A percentile compares a stretch with the other conserved stretches of the same genome.
Conservation (phyloP, 345 rosid genomes). For the Combretum micranthum region DNA sequence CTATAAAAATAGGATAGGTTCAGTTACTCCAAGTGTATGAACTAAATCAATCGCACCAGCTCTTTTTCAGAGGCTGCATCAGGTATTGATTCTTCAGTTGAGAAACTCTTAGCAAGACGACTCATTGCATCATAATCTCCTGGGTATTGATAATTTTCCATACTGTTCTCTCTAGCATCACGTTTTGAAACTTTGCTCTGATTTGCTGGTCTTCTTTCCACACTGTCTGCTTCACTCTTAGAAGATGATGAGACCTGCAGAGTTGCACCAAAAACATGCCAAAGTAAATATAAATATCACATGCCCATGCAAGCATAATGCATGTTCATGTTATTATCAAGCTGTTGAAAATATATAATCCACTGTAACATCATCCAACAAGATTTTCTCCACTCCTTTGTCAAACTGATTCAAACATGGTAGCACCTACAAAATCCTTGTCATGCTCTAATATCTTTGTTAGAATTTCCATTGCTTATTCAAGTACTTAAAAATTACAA, state of each 20-base stretch:
- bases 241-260: slow-evolving; percentile 14
- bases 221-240: slow-evolving; percentile 16
- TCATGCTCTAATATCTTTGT: no score
- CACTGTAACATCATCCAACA: no score
- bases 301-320: no score
- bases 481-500: no score
- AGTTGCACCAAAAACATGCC: neutral
- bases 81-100: slow-evolving; percentile 30
- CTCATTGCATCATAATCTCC: slow-evolving; percentile 28
- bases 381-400: no score
- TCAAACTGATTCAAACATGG: no score
- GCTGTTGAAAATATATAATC: no score
- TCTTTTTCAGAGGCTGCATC: slow-evolving; percentile 86
- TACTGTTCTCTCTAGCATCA: slow-evolving; percentile 8
- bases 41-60: slow-evolving; percentile 22
- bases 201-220: slow-evolving; percentile 15
- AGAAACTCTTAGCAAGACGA: slow-evolving; percentile 34
- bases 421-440: no score
- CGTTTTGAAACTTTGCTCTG: no score
- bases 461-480: no score
- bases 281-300: neutral
- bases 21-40: neutral
- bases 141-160: slow-evolving; percentile 27
- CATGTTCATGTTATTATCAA: no score
- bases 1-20: neutral